Percentiles rank a stretch among this genome's conserved stretches.
Conservation (phyloP, 306 rosid genomes). For the Delonix regia region DNA sequence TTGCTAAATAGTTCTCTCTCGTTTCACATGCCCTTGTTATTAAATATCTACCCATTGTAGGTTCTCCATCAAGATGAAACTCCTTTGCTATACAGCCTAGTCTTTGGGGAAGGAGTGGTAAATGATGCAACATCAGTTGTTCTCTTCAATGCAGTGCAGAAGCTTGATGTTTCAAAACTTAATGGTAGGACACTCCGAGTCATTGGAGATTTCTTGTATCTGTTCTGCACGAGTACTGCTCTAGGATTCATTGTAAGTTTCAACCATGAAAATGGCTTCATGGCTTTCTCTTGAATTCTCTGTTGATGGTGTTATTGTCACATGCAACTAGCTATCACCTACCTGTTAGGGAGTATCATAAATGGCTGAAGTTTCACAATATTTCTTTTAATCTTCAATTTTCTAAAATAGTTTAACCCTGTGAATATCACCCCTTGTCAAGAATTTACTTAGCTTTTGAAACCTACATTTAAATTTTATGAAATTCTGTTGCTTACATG, state of each 20-base stretch:
- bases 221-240: slow-evolving; percentile 76
- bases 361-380: neutral
- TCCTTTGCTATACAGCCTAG: slow-evolving; percentile 85
- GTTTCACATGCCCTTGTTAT: slow-evolving; percentile 18
- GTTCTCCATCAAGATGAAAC: slow-evolving; percentile 92
- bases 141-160: slow-evolving; percentile 86
- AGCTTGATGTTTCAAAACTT: slow-evolving; percentile 63
- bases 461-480: neutral
- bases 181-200: slow-evolving; percentile 42
- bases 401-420: neutral
- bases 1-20: slow-evolving; percentile 34
- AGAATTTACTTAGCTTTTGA: neutral
- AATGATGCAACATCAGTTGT: slow-evolving; percentile 96
- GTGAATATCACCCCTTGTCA: neutral
- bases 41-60: slow-evolving; percentile 46
- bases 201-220: slow-evolving; percentile 71
- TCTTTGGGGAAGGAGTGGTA: slow-evolving; percentile 95
- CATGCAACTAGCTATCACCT: slow-evolving; percentile 8
- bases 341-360: neutral
- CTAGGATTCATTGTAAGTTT: slow-evolving; percentile 76
- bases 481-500: neutral
- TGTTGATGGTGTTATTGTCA: slow-evolving; percentile 15
- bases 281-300: slow-evolving; percentile 9
- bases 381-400: neutral
- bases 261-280: neutral